phyloP scores from a whole-genome alignment of 148 eudicot genomes.

The Polygonum maritimum region DNA sequence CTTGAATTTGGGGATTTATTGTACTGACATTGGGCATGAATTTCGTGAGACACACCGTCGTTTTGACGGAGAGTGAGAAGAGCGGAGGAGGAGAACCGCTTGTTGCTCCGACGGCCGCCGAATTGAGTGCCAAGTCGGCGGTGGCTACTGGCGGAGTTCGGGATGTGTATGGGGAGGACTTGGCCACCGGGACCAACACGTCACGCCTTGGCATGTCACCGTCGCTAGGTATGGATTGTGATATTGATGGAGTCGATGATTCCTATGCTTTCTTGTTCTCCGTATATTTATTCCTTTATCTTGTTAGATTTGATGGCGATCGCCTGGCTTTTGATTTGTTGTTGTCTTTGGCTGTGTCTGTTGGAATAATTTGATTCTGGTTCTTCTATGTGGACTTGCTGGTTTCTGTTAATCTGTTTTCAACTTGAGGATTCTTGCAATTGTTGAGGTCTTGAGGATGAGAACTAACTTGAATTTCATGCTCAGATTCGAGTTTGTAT shows the following conservation, averaged over 20 bases:
- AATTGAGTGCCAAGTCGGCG: constrained; percentile 25
- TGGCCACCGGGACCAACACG: constrained; percentile 67
- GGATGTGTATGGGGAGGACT: constrained; percentile 86
- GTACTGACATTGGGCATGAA: too few species aligned
- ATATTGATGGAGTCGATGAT: constrained; percentile 63
- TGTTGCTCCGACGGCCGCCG: constrained; percentile 17
- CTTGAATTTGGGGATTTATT: too few species aligned
- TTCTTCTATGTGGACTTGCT: not conserved
- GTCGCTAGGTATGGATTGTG: constrained; percentile 65
- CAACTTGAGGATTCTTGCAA: not conserved
- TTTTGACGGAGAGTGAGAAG: constrained; percentile 41
- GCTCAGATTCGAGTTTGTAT: too few species aligned
- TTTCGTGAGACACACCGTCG: constrained; percentile 22
- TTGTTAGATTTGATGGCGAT: not conserved
- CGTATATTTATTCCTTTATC: constrained; percentile 23
- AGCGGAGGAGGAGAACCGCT: constrained; percentile 2
- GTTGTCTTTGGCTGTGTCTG: constrained; percentile 3
- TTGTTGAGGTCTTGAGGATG: too few species aligned
- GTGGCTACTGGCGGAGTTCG: constrained; percentile 53
- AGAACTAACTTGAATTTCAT: not conserved
- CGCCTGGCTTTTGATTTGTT: not conserved
- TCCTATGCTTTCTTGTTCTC: constrained; percentile 36
- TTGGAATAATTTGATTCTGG: not conserved
- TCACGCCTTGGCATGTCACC: constrained; percentile 85
- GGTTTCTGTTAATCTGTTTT: not conserved